Base-by-base conservation (phyloP, 75 land plant genomes). In the Gnetum montanum region DNA sequence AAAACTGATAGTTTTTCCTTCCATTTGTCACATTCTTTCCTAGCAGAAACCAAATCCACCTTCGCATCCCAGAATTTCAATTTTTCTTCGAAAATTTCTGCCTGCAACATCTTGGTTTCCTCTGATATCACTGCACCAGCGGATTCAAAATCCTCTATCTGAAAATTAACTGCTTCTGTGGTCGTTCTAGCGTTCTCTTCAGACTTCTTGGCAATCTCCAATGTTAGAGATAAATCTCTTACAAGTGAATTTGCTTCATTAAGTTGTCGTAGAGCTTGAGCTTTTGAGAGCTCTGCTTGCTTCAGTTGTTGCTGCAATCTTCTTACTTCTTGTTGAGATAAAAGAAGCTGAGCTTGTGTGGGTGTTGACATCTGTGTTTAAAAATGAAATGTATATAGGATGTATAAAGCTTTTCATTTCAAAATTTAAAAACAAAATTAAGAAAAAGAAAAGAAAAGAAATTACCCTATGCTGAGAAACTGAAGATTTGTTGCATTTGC, bases 231-330 rank as follows among this genome's bases (percentile, higher is more conserved):
- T 10, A 80, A 68, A 28, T 69, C 76, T 12, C 77, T 71, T 54
- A 70, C 84, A 6, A 59, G 65, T 46, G 10, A 68, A 46, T 70
- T 74, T 18, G 84, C 82, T 45, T 36, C 63, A n/a, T 80, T 82
- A 45, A 84, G 72, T 66, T 88, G 88, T 35, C 58, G 46, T 34
- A 88, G 63, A 4, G 88, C 79, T 57, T 78, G 73, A 29, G 56
- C 59, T 58, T 77, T 77, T 0, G 71, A 74, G n/a, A 44, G 55
- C 54, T 88, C 88, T 22, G 81, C 84, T 77, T 62, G 67, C 29
- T 55, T 47, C n/a, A 88, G 57, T 40, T 74, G 84, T 24, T 77
- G 81, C 49, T 70, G 73, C 38, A 70, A 62, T 63, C 77, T 88
- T 36, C 66, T 65, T 25, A 88, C 61, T 59, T 84, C 88, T 58